Conservation (phyloP, 2,329 filamentous ascomycete species). For the Aspergillus candidus region DNA sequence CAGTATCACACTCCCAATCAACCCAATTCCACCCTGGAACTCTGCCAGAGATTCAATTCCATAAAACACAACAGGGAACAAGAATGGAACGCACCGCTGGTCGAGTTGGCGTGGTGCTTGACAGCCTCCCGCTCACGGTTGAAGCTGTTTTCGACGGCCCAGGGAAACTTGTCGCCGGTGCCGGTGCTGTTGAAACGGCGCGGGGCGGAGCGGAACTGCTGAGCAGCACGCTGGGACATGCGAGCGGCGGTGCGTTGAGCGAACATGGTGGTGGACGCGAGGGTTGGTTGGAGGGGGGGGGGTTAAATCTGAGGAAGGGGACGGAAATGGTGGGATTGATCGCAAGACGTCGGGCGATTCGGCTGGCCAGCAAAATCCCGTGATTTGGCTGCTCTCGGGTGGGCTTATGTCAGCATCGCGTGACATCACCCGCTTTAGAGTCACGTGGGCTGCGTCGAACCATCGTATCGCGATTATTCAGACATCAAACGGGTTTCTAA, state of each 20-base stretch:
- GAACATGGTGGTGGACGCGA: slow-evolving; percentile 50
- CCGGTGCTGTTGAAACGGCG: slow-evolving; percentile 64
- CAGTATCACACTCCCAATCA: slow-evolving; percentile 11
- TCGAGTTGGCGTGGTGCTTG: slow-evolving; percentile 80
- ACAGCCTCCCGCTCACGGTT: slow-evolving; percentile 85
- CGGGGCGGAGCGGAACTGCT: slow-evolving; percentile 54
- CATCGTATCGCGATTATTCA: no score
- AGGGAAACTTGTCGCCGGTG: slow-evolving; percentile 46
- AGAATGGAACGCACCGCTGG: slow-evolving; percentile 61
- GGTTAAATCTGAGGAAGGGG: no score
- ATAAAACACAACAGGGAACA: no score
- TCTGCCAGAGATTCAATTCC: slow-evolving; percentile 5
- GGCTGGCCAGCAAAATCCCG: slow-evolving; percentile 19
- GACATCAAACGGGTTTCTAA: not conserved
- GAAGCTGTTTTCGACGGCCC: slow-evolving; percentile 78
- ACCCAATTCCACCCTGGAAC: not conserved
- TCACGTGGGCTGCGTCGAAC: slow-evolving; percentile 15
- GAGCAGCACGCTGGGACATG: slow-evolving; percentile 56
- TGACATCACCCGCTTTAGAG: slow-evolving; percentile 19
- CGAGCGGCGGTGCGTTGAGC: slow-evolving; percentile 58
- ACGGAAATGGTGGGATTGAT: slow-evolving; percentile 17
- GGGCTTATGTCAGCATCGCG: slow-evolving; percentile 21
- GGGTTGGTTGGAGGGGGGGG: no score
- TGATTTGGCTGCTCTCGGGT: slow-evolving; percentile 10
- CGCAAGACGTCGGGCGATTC: slow-evolving; percentile 18